Conservation (phyloP, 768 basidiomycete species). For the Podaxis sp. region DNA sequence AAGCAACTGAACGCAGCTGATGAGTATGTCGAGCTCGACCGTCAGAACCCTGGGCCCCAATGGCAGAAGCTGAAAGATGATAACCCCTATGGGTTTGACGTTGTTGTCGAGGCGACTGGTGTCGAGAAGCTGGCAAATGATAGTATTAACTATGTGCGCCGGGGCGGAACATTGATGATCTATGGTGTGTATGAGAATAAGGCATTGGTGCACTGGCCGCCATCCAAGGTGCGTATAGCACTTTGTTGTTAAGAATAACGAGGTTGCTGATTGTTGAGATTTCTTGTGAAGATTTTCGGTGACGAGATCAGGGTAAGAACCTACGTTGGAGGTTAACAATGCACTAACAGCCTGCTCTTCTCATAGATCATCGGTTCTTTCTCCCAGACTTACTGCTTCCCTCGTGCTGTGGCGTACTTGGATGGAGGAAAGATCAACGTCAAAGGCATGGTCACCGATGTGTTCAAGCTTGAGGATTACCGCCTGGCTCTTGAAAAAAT, state of each 20-base stretch:
- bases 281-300: slow-evolving; percentile 61
- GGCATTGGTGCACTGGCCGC: slow-evolving; percentile 83
- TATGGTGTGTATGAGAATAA: slow-evolving; percentile 92
- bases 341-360: neutral
- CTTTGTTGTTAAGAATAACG: slow-evolving; percentile 4
- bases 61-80: slow-evolving; percentile 80
- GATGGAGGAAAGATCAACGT: slow-evolving; percentile 83
- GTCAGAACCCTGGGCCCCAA: slow-evolving; percentile 70
- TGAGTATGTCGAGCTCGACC: slow-evolving; percentile 84
- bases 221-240: slow-evolving; percentile 72
- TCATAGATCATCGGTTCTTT: slow-evolving; percentile 85
- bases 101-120: slow-evolving; percentile 71
- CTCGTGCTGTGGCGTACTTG: slow-evolving; percentile 85
- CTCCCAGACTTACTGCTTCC: slow-evolving; percentile 89
- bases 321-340: neutral
- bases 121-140: slow-evolving; percentile 87
- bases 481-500: slow-evolving; percentile 74
- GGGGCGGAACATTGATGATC: slow-evolving; percentile 83
- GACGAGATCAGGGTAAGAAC: slow-evolving; percentile 44
- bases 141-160: slow-evolving; percentile 84
- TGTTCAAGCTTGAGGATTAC: slow-evolving; percentile 68
- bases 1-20: slow-evolving; percentile 77
- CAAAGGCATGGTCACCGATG: slow-evolving; percentile 68
- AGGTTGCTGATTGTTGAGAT: neutral
- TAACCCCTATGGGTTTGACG: slow-evolving; percentile 87